Evolutionary conservation across 2,329 filamentous ascomycete genomes (phyloP).

Genomic region (Beauveria medogensis): DNA sequence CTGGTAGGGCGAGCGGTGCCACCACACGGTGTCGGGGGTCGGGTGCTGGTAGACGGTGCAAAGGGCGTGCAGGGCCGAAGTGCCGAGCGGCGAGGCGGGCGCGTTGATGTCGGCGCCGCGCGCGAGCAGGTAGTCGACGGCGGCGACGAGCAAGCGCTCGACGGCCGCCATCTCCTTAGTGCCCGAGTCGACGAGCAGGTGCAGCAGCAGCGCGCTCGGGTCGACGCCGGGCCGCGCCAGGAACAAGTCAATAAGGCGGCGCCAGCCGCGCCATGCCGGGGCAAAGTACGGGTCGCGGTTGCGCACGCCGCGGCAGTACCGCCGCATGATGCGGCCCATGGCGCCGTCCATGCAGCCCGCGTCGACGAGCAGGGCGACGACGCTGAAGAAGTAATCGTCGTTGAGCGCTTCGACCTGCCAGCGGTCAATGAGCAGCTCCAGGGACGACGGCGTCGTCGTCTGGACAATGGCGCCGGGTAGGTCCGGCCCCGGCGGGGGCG

Average conservation of each 20-base stretch:
- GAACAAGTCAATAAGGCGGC: not conserved
- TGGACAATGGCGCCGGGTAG: not conserved
- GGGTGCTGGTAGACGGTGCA: constrained; percentile 5
- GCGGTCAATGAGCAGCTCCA: constrained; percentile 3
- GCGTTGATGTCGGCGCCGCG: constrained; percentile 8
- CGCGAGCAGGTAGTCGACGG: not conserved
- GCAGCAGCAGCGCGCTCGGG: constrained; percentile 2
- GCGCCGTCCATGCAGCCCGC: constrained; percentile 7
- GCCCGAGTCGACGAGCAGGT: constrained; percentile 7
- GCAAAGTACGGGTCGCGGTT: constrained; percentile 1
- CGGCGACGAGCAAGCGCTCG: not conserved
- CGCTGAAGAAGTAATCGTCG: not conserved
- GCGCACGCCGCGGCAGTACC: constrained; percentile 2
- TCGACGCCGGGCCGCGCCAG: not conserved
- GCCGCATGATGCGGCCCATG: constrained; percentile 4
- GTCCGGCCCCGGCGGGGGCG: not conserved
- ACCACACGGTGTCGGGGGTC: constrained; percentile 1
- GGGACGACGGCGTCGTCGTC: not conserved
- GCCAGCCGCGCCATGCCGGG: not conserved
- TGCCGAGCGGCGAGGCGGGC: not conserved
- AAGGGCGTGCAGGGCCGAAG: not conserved
- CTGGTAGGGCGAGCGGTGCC: constrained; percentile 6
- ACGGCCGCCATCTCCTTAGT: constrained; percentile 2
- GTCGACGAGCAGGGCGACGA: constrained; percentile 1
- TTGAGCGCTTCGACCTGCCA: not conserved